Evolutionary conservation across 345 rosid species (phyloP).

Genomic region (Turritis glabra): DNA sequence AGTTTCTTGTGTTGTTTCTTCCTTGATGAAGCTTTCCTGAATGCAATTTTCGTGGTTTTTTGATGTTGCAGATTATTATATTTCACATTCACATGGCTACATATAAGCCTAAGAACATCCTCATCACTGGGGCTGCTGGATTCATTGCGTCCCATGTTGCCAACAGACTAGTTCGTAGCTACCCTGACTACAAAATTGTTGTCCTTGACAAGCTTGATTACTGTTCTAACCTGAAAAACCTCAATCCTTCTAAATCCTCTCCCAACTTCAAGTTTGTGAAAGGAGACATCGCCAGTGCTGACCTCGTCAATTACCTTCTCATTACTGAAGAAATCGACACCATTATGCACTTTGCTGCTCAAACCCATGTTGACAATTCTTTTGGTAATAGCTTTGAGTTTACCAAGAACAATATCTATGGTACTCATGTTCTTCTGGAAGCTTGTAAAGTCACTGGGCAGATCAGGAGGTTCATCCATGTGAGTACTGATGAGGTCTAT

Average conservation of each 20-base stretch:
- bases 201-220: conserved; percentile 94
- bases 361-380: conserved; percentile 86
- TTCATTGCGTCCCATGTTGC: conserved; percentile 86
- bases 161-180: conserved; percentile 65
- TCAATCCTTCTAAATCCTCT: conserved; percentile 64
- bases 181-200: conserved; percentile 83
- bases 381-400: conserved; percentile 94
- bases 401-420: conserved; percentile 83
- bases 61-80: conserved; percentile 13
- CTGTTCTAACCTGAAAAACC: conserved; percentile 78
- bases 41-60: background rate
- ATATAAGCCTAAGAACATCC: conserved; percentile 76
- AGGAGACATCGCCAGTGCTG: conserved; percentile 87
- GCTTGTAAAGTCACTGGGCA: conserved; percentile 94
- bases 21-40: background rate
- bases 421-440: conserved; percentile 82
- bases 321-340: conserved; percentile 88
- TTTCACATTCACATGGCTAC: conserved; percentile 47
- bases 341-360: conserved; percentile 93
- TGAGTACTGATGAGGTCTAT: conserved; percentile 91
- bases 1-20: background rate
- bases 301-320: conserved; percentile 89
- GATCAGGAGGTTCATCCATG: conserved; percentile 89
- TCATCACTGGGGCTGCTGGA: conserved; percentile 87
- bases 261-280: conserved; percentile 82